Evolutionary conservation across 148 eudicot genomes (phyloP), one percentile per base, ranked within the genome.

Genomic region (Spergularia bocconei): DNA sequence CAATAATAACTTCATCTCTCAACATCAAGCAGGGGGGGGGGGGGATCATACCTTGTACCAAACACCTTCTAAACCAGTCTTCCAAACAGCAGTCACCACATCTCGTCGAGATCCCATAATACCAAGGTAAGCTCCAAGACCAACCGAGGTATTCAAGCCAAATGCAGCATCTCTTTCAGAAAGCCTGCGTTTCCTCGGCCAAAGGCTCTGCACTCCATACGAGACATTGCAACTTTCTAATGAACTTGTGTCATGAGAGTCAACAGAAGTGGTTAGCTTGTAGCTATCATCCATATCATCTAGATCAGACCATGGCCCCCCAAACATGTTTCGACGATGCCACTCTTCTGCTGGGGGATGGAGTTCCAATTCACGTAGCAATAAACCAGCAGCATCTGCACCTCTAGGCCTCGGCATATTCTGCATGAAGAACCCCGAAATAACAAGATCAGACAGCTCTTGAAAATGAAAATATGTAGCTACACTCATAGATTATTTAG

Each of bases 341-440:
- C 98, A 95, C 85, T 95, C 98, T 86, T 95, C 98, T 69, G 98
- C 97, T 44, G 98, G 97, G 58, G 98, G 98, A 79, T 95, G 98
- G 80, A 95, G 97, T 79, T 95, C 98, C 72, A 95, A 82, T 84
- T 95, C 98, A 17, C 98, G 91, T 57, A 95, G 89, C 71, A 95
- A 83, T 70, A 95, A 77, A 33, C 97, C 98, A 70, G 98, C 98
- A 68, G 97, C 97, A 73, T 95, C 98, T n/a, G 98, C 98, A 77
- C 98, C 98, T 78, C 93, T 88, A 76, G 98, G 98, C 77, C 98
- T 86, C 41, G 98, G 98, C 97, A 95, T 95, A 87, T 92, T 88
- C 98, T 95, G 83, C 81, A 79, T 11, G 38, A 17, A 38, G 71
- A 81, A 58, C 13, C 41, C 36, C 6, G 48, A 51, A 71, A 29